Percentiles rank a stretch among this genome's conserved stretches.
Evolutionary conservation across 2,329 filamentous ascomycete genomes (phyloP).

Genomic region (Diaporthe velutina): DNA sequence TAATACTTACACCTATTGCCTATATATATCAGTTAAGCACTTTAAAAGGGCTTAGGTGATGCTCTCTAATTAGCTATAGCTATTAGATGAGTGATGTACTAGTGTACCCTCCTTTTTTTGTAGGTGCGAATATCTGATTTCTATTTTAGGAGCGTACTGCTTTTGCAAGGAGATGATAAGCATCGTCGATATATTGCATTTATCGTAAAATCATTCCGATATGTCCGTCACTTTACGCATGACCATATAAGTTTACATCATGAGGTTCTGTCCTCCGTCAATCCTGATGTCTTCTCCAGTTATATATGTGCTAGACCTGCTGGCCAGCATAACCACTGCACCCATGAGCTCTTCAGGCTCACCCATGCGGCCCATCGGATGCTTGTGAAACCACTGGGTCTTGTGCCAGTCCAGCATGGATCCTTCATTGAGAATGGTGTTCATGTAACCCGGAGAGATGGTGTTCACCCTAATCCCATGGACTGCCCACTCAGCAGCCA

Average conservation of each 20-base stretch:
- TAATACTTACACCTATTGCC: no score
- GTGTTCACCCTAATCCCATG: slow-evolving; percentile 80
- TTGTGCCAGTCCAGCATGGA: slow-evolving; percentile 67
- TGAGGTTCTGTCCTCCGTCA: slow-evolving; percentile 63
- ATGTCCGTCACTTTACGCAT: background rate
- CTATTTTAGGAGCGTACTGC: background rate
- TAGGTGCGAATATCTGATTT: no score
- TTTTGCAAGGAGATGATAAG: background rate
- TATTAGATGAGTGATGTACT: no score
- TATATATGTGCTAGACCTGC: slow-evolving; percentile 74
- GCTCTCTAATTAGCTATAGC: no score
- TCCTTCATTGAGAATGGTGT: slow-evolving; percentile 79
- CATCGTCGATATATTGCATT: background rate
- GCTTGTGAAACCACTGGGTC: slow-evolving; percentile 68
- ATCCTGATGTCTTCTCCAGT: slow-evolving; percentile 76
- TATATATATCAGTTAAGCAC: no score
- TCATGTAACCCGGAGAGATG: slow-evolving; percentile 82
- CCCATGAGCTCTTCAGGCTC: slow-evolving; percentile 73
- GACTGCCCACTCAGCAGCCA: slow-evolving; percentile 80
- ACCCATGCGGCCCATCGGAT: slow-evolving; percentile 76
- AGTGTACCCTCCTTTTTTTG: no score
- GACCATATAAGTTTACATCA: slow-evolving; percentile 31
- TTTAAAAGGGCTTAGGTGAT: no score
- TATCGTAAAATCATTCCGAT: background rate
- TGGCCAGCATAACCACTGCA: slow-evolving; percentile 70